Conservation (phyloP, 2,329 filamentous ascomycete species). For the Pseudogymnoascus sp. region DNA sequence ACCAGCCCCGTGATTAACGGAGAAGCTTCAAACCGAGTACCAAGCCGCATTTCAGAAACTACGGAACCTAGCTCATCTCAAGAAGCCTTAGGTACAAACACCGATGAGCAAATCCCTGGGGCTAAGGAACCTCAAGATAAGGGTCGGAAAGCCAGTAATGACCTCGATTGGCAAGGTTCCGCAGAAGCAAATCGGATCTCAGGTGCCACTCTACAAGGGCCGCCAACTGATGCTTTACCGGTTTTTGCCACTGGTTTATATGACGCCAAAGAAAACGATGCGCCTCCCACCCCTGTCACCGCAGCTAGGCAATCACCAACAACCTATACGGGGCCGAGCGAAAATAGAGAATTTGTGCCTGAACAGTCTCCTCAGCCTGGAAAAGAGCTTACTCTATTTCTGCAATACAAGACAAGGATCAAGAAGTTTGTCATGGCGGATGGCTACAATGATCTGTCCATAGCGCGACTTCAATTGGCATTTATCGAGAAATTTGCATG, state of each 20-base stretch:
- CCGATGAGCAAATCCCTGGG: constrained; percentile 27
- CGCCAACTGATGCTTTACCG: constrained; percentile 44
- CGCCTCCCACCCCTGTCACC: constrained; percentile 18
- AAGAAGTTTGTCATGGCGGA: constrained; percentile 90
- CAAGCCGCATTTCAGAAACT: constrained; percentile 55
- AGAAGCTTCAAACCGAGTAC: constrained; percentile 53
- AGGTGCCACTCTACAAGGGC: constrained; percentile 53
- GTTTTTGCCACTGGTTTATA: constrained; percentile 20
- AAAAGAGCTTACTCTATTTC: constrained; percentile 86
- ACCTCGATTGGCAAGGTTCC: background rate
- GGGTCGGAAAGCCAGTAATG: background rate
- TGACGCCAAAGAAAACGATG: constrained; percentile 11
- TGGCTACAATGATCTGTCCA: constrained; percentile 74
- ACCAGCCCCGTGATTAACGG: constrained; percentile 45
- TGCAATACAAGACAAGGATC: constrained; percentile 94
- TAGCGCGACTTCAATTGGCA: constrained; percentile 82
- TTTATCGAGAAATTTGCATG: constrained; percentile 99
- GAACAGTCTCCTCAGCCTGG: constrained; percentile 63
- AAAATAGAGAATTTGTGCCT: constrained; percentile 45
- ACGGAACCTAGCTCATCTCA: constrained; percentile 14
- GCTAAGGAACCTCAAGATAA: constrained; percentile 54
- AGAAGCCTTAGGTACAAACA: constrained; percentile 33
- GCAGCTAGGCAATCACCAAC: constrained; percentile 11
- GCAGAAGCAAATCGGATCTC: constrained; percentile 22
- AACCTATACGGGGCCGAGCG: background rate